These are phyloP conservation scores for Aureobasidium namibiae DNA, from an alignment of 2,329 filamentous ascomycete species.

Conservation along the genomic window DNA sequence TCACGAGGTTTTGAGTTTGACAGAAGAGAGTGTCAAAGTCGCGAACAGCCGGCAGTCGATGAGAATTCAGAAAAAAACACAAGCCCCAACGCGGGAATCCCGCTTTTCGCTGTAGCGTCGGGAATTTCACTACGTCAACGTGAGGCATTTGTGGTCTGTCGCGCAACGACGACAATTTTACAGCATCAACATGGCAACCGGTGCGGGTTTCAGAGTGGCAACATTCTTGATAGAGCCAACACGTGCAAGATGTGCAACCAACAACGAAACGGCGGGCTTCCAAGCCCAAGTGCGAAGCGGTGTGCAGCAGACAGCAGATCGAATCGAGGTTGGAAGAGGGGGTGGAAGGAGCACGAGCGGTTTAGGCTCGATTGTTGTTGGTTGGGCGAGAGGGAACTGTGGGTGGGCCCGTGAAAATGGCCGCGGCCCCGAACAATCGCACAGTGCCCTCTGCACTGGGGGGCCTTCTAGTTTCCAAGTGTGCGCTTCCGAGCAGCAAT, in stretches of 20 bases:
- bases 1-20: not conserved
- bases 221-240: not conserved
- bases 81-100: not conserved
- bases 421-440: slow-evolving; percentile 1
- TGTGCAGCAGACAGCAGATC: not conserved
- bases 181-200: slow-evolving; percentile 1
- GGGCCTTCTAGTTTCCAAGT: not conserved
- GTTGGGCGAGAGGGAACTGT: not conserved
- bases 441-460: not conserved
- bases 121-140: slow-evolving; percentile 5
- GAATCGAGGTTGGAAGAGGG: not conserved
- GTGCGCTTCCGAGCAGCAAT: slow-evolving; percentile 6
- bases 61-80: not conserved
- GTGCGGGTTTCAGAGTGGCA: not conserved
- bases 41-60: not conserved
- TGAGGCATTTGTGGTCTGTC: slow-evolving; percentile 9
- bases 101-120: not conserved
- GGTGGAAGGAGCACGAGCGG: slow-evolving; percentile 1
- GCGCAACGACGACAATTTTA: not conserved
- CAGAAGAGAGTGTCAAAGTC: not conserved
- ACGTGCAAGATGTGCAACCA: not conserved
- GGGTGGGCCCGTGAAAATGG: not conserved
- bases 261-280: slow-evolving; percentile 1
- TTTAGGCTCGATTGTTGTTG: not conserved
- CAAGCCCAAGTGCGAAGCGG: not conserved